Evolutionary conservation across 257 asterid species (phyloP), one percentile per base, ranked within the genome.

Genomic region (Prunella vulgaris): DNA sequence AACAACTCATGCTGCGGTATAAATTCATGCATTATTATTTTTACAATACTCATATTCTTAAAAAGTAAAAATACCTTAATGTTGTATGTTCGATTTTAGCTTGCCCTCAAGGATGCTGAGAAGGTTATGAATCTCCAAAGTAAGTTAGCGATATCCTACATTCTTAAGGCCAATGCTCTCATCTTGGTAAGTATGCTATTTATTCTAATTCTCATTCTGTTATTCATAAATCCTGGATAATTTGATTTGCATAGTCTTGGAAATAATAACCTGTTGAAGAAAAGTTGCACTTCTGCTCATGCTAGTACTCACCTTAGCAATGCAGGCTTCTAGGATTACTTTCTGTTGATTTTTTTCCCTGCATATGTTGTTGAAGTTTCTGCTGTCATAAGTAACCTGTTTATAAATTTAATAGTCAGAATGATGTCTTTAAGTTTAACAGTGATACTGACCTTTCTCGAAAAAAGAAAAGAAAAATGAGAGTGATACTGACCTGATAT

Each of bases 1-100:
- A 40, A 94, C 96, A 60, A 87, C 86, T 42, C 89, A 87, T 84
- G 96, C 99, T 59, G 97, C 89, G 86, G 99, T 91, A 57, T 74
- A 74, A 18, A 28, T 33, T 10, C 28, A 25, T 28, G 6, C 44
- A 33, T 30, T 7, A 30, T 33, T 30, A 30, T 33, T 30, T 13
- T 60, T 57, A 58, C 57, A 74, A 30, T 22, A 38, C 60, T 37
- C 51, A 14, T 20, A 22, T 58, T 52, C 61, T 33, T 49, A 27
- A 58, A 7, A 5, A 58, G 10, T 6, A 18, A 20, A 52, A 18
- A 52, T 28, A 5, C 42, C 3, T 27, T 58, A 28, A 58, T 58
- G 42, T n/a, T 14, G 37, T 58, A 12, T 58, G 40, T 52, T 30
- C 54, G 62, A 38, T 69, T 74, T 74, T 82, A 92, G 98, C 95